A percentile compares a stretch with the other conserved stretches of the same genome.
phyloP scores from a whole-genome alignment of 768 basidiomycete genomes.

The Phylloporus sp. region DNA sequence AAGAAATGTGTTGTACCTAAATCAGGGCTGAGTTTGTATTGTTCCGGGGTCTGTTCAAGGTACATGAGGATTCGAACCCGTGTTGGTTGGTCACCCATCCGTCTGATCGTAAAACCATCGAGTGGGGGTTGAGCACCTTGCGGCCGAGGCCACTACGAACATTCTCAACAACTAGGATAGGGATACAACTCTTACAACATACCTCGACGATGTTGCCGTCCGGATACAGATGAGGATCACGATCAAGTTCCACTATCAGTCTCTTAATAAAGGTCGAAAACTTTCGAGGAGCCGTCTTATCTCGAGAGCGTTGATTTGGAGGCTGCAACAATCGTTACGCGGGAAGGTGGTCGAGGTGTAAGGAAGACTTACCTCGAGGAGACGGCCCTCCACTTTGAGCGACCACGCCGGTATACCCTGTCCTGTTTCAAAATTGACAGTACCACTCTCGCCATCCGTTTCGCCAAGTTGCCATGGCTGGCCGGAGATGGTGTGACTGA shows the following conservation, averaged over 20 bases:
- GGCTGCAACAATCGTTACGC: slow-evolving; percentile 33
- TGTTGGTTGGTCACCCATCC: slow-evolving; percentile 76
- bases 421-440: slow-evolving; percentile 70
- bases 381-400: slow-evolving; percentile 80
- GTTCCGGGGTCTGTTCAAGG: slow-evolving; percentile 82
- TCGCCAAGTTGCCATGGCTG: slow-evolving; percentile 78
- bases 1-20: slow-evolving; percentile 43
- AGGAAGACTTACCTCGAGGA: slow-evolving; percentile 62
- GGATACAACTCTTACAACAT: background rate
- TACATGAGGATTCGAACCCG: slow-evolving; percentile 82
- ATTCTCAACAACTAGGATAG: background rate
- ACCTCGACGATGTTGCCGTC: slow-evolving; percentile 93
- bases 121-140: slow-evolving; percentile 55
- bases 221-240: slow-evolving; percentile 74
- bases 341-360: background rate
- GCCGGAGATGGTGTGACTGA: slow-evolving; percentile 83
- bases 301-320: slow-evolving; percentile 59
- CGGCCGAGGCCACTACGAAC: slow-evolving; percentile 56
- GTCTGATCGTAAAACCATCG: slow-evolving; percentile 83
- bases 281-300: slow-evolving; percentile 62
- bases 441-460: slow-evolving; percentile 30
- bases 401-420: slow-evolving; percentile 89
- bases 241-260: slow-evolving; percentile 83
- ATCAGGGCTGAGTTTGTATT: slow-evolving; percentile 75
- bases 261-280: slow-evolving; percentile 84